Evolutionary conservation across 2,329 filamentous ascomycete genomes (phyloP), one percentile per base, ranked within the genome.

Genomic region (Aspergillus novofumigatus): DNA sequence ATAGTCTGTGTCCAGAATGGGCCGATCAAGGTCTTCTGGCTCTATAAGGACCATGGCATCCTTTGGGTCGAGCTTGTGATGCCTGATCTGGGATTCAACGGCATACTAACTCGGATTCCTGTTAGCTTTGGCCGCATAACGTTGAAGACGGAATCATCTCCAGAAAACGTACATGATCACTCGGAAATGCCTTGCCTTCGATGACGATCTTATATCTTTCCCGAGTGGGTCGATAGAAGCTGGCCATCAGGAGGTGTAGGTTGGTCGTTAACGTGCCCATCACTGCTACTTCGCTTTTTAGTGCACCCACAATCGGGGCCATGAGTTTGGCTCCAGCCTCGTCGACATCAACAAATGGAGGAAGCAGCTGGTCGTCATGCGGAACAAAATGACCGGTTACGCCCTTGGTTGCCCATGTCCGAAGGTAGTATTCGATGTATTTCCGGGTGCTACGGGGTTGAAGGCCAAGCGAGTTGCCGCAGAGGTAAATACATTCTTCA

Each of bases 101-200:
- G 90, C 90, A 71, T 92, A 96, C 83, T 92, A 69, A 17, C 54
- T 8, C 47, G 51, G 7, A 7, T 29, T 17, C 35, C n/a, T 11
- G 35, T 67, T 25, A 66, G 59, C 49, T 44, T 9, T 35, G 41
- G 23, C 7, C 42, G 14, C 9, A n/a, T 6, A 2, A 20, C 4
- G 8, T 14, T 8, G 3, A 21, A 5, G n/a, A 32, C 3, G 21
- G 54, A 45, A 29, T 51, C 54, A 5, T 25, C 26, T 25, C 28
- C 3, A 23, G 38, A 23, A 28, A 48, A 68, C 81, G 65, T 79
- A 87, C 86, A 73, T 91, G 88, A 69, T 96, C 92, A 72, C 89
- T 92, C 0, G 92, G 92, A 65, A 96, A 96, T 0, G 92, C 91
- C 69, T 92, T 92, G 74, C 89, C 90, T 73, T 96, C 91, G n/a